Percentiles rank a stretch among this genome's conserved stretches.
These are phyloP conservation scores for Xylaria hypoxylon DNA, from an alignment of 2,329 filamentous ascomycete species.

Conservation along the genomic window DNA sequence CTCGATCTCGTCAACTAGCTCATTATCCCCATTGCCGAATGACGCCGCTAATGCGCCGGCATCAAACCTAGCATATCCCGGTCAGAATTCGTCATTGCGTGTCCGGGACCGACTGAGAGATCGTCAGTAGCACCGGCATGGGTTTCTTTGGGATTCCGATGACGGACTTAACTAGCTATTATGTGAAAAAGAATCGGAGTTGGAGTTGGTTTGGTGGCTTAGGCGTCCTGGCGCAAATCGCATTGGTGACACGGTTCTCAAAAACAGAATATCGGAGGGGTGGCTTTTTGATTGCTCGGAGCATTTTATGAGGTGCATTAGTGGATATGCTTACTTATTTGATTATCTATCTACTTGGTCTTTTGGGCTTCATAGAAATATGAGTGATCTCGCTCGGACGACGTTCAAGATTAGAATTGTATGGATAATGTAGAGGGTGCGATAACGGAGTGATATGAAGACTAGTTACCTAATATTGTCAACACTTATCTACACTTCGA, in stretches of 20 bases:
- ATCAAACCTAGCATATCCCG: neutral
- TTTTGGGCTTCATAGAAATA: neutral
- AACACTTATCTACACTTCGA: too few species aligned
- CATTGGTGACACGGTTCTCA: neutral
- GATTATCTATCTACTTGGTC: slow-evolving; percentile 18
- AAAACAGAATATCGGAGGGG: neutral
- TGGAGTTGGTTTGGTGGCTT: neutral
- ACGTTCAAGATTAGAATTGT: slow-evolving; percentile 4
- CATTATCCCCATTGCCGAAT: neutral
- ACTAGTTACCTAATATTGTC: too few species aligned
- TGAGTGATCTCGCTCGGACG: neutral
- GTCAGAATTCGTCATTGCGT: neutral
- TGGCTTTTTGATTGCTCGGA: neutral
- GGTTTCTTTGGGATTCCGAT: slow-evolving; percentile 20
- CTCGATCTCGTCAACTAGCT: neutral
- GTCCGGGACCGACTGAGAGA: neutral
- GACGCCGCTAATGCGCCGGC: too few species aligned
- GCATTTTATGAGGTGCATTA: neutral
- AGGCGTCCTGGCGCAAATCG: neutral
- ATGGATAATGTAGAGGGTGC: neutral
- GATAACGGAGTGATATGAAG: too few species aligned
- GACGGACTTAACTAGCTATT: too few species aligned
- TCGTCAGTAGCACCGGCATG: slow-evolving; percentile 10
- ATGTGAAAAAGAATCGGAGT: neutral
- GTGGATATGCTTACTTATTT: slow-evolving; percentile 17